Evolutionary conservation across 805 yeast genomes (phyloP), one percentile per base, ranked within the genome.

Genomic region (Metschnikowia peoriensis): DNA sequence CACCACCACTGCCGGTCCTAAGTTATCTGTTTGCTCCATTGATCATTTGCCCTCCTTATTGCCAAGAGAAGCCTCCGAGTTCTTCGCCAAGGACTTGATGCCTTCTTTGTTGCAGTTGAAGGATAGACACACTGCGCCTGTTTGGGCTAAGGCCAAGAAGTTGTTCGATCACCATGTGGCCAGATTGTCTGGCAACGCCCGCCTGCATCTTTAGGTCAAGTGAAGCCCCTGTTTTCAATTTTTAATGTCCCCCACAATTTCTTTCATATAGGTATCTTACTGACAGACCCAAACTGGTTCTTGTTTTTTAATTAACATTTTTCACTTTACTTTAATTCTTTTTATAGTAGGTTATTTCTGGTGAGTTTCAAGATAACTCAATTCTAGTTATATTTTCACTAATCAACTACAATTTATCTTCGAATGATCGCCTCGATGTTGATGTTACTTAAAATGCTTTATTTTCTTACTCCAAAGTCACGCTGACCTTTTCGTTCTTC

Each of bases 31-130:
- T 44, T 83, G 91, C 61, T 90, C 97, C 15, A 94, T 94, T 62
- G 99, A 94, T 75, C 99, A 94, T 71, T 79, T 94, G 65, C 99
- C 99, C 40, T 86, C 96, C 8, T 76, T 94, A 67, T 80, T 94
- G 59, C 99, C 99, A 65, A 88, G 99, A 75, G 99, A 94, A 73
- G 88, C 98, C 27, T 90, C 97, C 7, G 99, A 94, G 76, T 84
- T 85, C 57, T 94, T 90, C 73, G 82, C 96, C 42, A 80, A 74
- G 56, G 98, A 94, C 72, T 78, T 94, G 68, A 73, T 94, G 66
- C 99, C 99, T 41, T 88, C 96, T 15, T 79, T 94, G 68, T 80
- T 89, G 71, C 85, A 88, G 68, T 80, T 94, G 64, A 92, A 96
- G 63, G 73, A 89, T 58, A 86, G 97, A 73, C 76, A 83, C 50